A percentile compares a stretch with the other conserved stretches of the same genome.
Conservation (phyloP, 1,284 basidiomycete species). For the Spongispora temasekensis region DNA sequence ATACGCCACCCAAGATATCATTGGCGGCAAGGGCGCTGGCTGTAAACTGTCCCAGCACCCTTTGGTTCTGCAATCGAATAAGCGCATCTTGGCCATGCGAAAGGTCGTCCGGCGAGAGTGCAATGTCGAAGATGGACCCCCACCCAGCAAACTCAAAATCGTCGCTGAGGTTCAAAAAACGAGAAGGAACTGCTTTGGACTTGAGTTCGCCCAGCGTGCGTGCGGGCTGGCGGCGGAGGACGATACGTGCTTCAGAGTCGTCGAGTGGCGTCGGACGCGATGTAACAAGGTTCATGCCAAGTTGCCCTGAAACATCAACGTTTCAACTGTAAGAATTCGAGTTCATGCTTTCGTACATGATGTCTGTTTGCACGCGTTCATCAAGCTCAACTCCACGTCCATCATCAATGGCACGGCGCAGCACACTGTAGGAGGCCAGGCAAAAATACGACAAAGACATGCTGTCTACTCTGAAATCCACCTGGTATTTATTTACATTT, state of each 20-base stretch:
- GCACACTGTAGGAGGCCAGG: too few relatives aligned
- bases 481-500: too few relatives aligned
- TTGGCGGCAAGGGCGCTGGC: slow-evolving; percentile 68
- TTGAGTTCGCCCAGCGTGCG: slow-evolving; percentile 51
- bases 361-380: too few relatives aligned
- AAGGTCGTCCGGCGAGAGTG: slow-evolving; percentile 42
- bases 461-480: too few relatives aligned
- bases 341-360: too few relatives aligned
- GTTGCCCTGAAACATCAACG: too few relatives aligned
- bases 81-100: slow-evolving; percentile 39
- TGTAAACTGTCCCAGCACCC: slow-evolving; percentile 54
- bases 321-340: too few relatives aligned
- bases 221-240: slow-evolving; percentile 57
- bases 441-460: too few relatives aligned
- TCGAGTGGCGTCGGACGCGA: too few relatives aligned
- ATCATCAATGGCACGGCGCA: too few relatives aligned
- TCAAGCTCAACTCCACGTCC: too few relatives aligned
- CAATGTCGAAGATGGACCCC: slow-evolving; percentile 52
- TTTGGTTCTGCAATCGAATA: slow-evolving; percentile 34
- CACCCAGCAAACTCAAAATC: slow-evolving; percentile 69
- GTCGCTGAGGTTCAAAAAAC: slow-evolving; percentile 63
- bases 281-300: too few relatives aligned
- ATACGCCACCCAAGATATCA: slow-evolving; percentile 67
- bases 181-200: slow-evolving; percentile 49
- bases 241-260: slow-evolving; percentile 27